These are phyloP conservation scores for Russula foetens DNA, from an alignment of 768 basidiomycete species.

Conservation along the genomic window DNA sequence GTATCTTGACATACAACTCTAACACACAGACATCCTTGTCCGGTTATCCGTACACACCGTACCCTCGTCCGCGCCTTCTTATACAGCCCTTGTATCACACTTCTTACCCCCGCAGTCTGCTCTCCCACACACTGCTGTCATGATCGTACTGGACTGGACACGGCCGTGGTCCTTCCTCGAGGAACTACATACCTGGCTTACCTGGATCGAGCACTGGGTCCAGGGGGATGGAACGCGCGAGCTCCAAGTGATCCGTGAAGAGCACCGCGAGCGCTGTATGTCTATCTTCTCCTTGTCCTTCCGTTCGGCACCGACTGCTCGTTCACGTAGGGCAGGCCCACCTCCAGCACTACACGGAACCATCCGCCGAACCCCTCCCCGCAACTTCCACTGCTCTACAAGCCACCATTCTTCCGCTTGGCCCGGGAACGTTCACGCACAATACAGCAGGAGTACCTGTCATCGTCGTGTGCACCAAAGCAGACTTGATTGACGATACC, in stretches of 20 bases:
- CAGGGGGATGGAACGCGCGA: conserved; percentile 64
- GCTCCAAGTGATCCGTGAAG: conserved; percentile 66
- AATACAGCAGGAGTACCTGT: conserved; percentile 84
- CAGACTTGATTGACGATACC: conserved; percentile 84
- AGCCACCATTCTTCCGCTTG: conserved; percentile 71
- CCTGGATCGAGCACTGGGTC: conserved; percentile 78
- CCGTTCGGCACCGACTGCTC: not conserved
- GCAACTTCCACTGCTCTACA: conserved; percentile 50
- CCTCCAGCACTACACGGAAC: conserved; percentile 86
- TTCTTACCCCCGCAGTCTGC: conserved; percentile 66
- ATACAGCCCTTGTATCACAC: conserved; percentile 65
- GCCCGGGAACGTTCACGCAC: conserved; percentile 77
- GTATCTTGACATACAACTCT: not conserved
- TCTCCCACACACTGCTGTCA: conserved; percentile 62
- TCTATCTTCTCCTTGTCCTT: conserved; percentile 14
- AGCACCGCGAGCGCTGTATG: conserved; percentile 77
- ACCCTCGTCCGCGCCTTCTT: conserved; percentile 66
- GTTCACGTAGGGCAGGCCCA: conserved; percentile 64
- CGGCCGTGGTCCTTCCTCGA: conserved; percentile 86
- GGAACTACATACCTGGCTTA: conserved; percentile 77
- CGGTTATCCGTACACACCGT: conserved; percentile 89
- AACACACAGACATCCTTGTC: conserved; percentile 66
- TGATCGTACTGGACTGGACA: conserved; percentile 94
- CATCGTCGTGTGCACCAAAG: conserved; percentile 85
- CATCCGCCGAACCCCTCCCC: conserved; percentile 57